Evolutionary conservation across 331 rosid genomes (phyloP).

Genomic region (Telfairia occidentalis): DNA sequence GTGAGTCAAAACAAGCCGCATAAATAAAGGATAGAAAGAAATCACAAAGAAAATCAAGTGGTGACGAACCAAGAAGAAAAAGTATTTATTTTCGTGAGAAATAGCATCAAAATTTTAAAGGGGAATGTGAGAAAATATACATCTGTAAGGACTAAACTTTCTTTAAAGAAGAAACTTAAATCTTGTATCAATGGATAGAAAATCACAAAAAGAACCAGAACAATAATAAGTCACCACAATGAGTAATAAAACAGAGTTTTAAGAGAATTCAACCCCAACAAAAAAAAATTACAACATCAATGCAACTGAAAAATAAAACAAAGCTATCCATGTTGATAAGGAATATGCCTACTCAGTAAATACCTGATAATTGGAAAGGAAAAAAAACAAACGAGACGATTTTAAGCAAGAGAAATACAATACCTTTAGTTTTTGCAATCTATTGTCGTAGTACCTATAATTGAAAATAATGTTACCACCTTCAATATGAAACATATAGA

Average conservation of each 20-base stretch:
- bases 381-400: neutral
- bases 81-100: neutral
- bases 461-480: slow-evolving; percentile 73
- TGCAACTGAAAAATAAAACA: neutral
- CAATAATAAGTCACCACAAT: neutral
- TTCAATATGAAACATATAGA: slow-evolving; percentile 45
- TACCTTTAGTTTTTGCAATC: slow-evolving; percentile 87
- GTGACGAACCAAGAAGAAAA: neutral
- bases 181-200: neutral
- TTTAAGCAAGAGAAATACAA: neutral
- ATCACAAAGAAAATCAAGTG: too few species aligned
- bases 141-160: neutral
- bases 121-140: neutral
- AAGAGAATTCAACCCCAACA: neutral
- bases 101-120: neutral
- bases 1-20: neutral
- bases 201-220: neutral
- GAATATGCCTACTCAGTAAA: neutral
- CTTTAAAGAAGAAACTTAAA: neutral
- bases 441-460: slow-evolving; percentile 76
- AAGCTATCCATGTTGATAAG: neutral
- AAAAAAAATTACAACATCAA: neutral
- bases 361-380: neutral
- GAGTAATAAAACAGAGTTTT: neutral
- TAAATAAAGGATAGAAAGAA: neutral